These are phyloP conservation scores for Cladosporium colombiae DNA, from an alignment of 2,329 filamentous ascomycete species.

Conservation along the genomic window DNA sequence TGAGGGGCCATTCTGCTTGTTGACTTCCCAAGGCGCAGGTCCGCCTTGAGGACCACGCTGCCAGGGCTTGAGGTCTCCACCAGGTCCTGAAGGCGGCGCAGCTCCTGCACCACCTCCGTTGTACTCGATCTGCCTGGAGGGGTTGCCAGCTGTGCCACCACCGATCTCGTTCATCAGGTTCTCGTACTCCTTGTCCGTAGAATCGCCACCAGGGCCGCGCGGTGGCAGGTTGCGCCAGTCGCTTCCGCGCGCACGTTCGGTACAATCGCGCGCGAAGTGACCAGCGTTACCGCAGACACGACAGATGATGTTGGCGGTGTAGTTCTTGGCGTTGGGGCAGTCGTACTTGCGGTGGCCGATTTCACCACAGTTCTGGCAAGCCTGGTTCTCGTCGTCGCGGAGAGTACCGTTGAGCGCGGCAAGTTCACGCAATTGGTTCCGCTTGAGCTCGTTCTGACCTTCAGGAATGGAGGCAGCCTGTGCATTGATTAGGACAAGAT, in stretches of 20 bases:
- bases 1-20: constrained; percentile 20
- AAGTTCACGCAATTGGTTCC: constrained; percentile 96
- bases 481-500: constrained; percentile 1
- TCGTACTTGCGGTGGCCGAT: constrained; percentile 99
- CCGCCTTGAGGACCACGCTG: constrained; percentile 33
- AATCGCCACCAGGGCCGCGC: constrained; percentile 63
- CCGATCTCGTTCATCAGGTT: constrained; percentile 98
- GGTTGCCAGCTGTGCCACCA: constrained; percentile 62
- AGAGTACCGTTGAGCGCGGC: constrained; percentile 98
- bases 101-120: constrained; percentile 67
- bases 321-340: constrained; percentile 96
- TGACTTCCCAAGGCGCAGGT: constrained; percentile 40
- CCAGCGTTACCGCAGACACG: constrained; percentile 96
- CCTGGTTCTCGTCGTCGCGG: constrained; percentile 98
- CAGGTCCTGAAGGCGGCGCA: constrained; percentile 60
- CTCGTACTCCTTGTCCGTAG: constrained; percentile 90
- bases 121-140: constrained; percentile 82
- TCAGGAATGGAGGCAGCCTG: constrained; percentile 98
- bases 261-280: constrained; percentile 97
- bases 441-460: constrained; percentile 97
- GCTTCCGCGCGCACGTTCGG: constrained; percentile 84
- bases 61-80: constrained; percentile 48
- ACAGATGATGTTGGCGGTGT: constrained; percentile 98
- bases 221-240: constrained; percentile 79
- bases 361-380: constrained; percentile 98